These are phyloP conservation scores for Solanum pinnatisectum DNA, from an alignment of 257 asterid species.

Conservation along the genomic window DNA sequence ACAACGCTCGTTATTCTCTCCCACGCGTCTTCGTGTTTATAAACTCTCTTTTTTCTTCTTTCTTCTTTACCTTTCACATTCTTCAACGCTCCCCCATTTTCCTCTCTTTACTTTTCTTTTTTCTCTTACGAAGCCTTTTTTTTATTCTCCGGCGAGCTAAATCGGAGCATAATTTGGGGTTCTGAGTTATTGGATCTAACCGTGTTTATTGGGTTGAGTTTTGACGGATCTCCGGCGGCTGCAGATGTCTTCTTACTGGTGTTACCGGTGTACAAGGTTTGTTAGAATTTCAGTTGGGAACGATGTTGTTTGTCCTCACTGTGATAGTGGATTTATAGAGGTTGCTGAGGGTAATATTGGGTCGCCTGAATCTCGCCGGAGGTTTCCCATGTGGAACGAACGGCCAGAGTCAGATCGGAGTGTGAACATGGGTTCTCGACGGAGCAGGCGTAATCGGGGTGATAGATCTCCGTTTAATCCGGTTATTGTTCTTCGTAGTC, in stretches of 20 bases:
- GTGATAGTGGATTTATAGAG: conserved; percentile 64
- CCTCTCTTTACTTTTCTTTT: not conserved
- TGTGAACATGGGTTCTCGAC: conserved; percentile 20
- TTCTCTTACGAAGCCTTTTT: not conserved
- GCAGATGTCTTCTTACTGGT: conserved; percentile 47
- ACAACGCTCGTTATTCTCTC: conserved; percentile 9
- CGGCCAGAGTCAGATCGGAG: conserved; percentile 17
- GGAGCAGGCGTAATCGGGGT: conserved; percentile 41
- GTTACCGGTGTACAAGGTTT: conserved; percentile 59
- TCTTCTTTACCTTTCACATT: conserved; percentile 4
- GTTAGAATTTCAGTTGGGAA: conserved; percentile 26
- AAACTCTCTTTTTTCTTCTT: conserved; percentile 1
- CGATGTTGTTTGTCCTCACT: conserved; percentile 49
- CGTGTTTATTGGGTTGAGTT: not conserved
- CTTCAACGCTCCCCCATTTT: not conserved
- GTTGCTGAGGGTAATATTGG: conserved; percentile 19
- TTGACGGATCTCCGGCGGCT: not conserved
- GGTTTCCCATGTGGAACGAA: not conserved
- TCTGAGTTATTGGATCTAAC: not conserved
- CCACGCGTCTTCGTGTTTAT: conserved; percentile 16
- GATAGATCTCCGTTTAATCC: conserved; percentile 61
- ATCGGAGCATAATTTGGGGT: not conserved
- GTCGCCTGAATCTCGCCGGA: conserved; percentile 24
- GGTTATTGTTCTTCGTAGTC: conserved; percentile 55
- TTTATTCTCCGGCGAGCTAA: not conserved